Evolutionary conservation across 2,329 filamentous ascomycete genomes (phyloP).

Genomic region (Pseudogymnoascus sp.): DNA sequence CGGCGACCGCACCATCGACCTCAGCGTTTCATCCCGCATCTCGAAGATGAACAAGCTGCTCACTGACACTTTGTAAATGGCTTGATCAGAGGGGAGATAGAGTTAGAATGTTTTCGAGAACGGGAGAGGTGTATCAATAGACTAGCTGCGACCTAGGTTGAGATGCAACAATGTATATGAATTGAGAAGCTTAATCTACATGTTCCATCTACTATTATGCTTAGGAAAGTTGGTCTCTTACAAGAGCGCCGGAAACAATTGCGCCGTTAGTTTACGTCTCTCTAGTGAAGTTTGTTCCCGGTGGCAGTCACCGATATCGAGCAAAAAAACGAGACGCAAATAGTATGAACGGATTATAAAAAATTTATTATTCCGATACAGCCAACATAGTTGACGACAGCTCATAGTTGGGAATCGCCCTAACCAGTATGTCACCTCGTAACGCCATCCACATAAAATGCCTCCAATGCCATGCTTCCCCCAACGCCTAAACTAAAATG

Average conservation of each 20-base stretch:
- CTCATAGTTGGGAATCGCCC: neutral
- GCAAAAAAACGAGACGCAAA: neutral
- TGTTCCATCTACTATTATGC: neutral
- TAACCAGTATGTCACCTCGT: neutral
- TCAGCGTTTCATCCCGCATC: constrained; percentile 90
- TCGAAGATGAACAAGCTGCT: constrained; percentile 99
- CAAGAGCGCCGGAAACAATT: neutral
- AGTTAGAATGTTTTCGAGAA: neutral
- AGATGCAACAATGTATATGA: constrained; percentile 9
- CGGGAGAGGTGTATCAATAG: constrained; percentile 7
- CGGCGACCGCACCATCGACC: constrained; percentile 95
- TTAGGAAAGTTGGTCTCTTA: neutral
- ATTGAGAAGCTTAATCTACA: neutral
- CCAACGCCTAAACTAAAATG: neutral
- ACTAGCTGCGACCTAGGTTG: constrained; percentile 7
- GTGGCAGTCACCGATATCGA: neutral
- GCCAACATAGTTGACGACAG: neutral
- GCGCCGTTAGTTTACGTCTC: neutral
- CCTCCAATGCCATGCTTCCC: neutral
- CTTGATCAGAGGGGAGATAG: neutral
- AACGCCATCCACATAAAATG: constrained; percentile 3
- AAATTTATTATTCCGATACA: neutral
- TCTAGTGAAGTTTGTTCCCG: neutral
- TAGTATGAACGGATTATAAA: neutral
- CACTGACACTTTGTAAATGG: constrained; percentile 83